Conservation (phyloP, 805 yeast species). For the Teunomyces cretensis region DNA sequence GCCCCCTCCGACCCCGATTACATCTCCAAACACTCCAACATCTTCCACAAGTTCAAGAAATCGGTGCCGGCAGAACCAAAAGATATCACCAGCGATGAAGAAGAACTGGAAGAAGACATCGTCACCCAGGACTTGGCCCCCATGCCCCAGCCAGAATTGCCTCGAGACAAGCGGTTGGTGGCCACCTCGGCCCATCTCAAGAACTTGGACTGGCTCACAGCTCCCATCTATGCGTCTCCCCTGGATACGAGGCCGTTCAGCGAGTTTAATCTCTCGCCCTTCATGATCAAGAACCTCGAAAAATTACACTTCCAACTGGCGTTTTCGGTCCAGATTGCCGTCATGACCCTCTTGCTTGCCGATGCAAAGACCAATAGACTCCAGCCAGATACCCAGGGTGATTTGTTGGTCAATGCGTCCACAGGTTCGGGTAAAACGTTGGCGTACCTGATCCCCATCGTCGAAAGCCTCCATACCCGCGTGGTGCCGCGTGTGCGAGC, state of each 20-base stretch:
- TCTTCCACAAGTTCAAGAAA: slow-evolving; percentile 20
- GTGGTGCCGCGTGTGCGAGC: slow-evolving; percentile 74
- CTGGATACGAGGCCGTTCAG: slow-evolving; percentile 46
- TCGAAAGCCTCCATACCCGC: slow-evolving; percentile 63
- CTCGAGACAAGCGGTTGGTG: slow-evolving; percentile 46
- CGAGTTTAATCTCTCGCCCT: slow-evolving; percentile 45
- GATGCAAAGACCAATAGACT: slow-evolving; percentile 41
- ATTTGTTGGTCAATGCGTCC: slow-evolving; percentile 84
- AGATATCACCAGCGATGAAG: slow-evolving; percentile 20
- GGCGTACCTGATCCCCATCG: slow-evolving; percentile 81
- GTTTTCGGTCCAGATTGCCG: slow-evolving; percentile 75
- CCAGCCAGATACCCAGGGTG: slow-evolving; percentile 62
- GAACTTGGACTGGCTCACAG: slow-evolving; percentile 64
- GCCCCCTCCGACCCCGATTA: slow-evolving; percentile 15
- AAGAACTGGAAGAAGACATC: slow-evolving; percentile 13
- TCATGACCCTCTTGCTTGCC: slow-evolving; percentile 52
- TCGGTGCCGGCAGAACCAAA: slow-evolving; percentile 28
- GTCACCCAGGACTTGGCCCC: slow-evolving; percentile 53
- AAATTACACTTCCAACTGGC: slow-evolving; percentile 52
- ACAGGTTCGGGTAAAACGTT: slow-evolving; percentile 97
- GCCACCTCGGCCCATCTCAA: slow-evolving; percentile 25
- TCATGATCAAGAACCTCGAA: slow-evolving; percentile 47
- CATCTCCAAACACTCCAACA: slow-evolving; percentile 20
- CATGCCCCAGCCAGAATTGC: slow-evolving; percentile 80
- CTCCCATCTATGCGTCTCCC: slow-evolving; percentile 59